Percentiles rank a stretch among this genome's conserved stretches.
Evolutionary conservation across 202 grass and related monocot genomes (phyloP).

Genomic region (Saccharum hybrid): DNA sequence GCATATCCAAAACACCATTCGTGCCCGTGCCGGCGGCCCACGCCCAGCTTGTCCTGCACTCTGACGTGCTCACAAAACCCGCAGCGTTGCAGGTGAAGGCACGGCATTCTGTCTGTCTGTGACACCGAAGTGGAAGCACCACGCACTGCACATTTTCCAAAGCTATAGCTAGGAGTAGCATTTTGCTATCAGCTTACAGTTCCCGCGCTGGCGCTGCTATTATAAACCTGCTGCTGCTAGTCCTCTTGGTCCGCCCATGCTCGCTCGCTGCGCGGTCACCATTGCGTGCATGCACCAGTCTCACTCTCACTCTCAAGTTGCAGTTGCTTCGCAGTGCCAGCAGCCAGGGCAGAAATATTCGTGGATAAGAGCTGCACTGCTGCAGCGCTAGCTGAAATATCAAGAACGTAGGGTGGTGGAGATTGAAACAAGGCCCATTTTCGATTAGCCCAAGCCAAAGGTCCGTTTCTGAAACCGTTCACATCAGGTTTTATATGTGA

Average conservation of each 20-base stretch:
- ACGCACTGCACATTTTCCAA: neutral
- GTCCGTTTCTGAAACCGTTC: constrained; percentile 15
- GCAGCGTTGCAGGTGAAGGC: no score
- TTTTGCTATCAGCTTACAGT: neutral
- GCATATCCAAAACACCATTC: neutral
- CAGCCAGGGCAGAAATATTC: neutral
- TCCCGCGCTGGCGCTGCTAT: neutral
- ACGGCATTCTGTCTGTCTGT: no score
- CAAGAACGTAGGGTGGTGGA: constrained; percentile 24
- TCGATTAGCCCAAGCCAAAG: constrained; percentile 9
- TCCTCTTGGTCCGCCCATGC: neutral
- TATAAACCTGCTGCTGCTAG: neutral
- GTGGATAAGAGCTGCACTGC: constrained; percentile 11
- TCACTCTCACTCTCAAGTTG: neutral
- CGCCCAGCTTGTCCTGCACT: neutral
- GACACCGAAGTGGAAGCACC: neutral
- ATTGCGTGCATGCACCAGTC: neutral
- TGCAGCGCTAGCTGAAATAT: neutral
- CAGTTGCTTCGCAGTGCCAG: neutral
- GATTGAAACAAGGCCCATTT: neutral
- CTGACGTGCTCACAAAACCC: no score
- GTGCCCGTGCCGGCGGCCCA: neutral
- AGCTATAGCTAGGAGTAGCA: neutral
- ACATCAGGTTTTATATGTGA: neutral
- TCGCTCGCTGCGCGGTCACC: neutral